phyloP scores from a whole-genome alignment of 768 basidiomycete genomes.

The Dioszegia hungarica region DNA sequence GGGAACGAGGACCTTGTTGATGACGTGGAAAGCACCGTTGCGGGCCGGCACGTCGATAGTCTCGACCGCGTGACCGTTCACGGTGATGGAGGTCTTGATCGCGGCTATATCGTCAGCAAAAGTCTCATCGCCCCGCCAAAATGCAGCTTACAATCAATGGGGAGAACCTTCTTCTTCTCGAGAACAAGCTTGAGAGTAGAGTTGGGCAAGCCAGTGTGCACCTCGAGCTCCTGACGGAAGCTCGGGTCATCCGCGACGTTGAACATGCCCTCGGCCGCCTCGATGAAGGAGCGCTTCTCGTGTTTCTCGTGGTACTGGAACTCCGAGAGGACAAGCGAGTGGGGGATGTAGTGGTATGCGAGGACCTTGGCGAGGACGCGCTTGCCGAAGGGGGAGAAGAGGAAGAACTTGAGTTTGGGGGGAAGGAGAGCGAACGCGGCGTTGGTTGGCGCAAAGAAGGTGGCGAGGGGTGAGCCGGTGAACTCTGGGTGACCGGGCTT shows the following conservation, averaged over 20 bases:
- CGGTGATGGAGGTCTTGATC: slow-evolving; percentile 44
- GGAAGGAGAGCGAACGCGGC: slow-evolving; percentile 53
- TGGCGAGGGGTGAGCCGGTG: slow-evolving; percentile 39
- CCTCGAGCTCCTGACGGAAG: slow-evolving; percentile 42
- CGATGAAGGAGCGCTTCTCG: slow-evolving; percentile 11
- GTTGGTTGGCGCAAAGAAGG: slow-evolving; percentile 49
- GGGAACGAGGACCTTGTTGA: slow-evolving; percentile 42
- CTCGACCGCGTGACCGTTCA: slow-evolving; percentile 47
- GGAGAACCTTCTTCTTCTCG: slow-evolving; percentile 52
- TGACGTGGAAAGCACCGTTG: slow-evolving; percentile 60
- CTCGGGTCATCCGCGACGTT: slow-evolving; percentile 35
- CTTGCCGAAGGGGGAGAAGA: slow-evolving; percentile 62
- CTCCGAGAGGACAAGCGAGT: slow-evolving; percentile 54
- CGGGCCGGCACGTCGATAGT: slow-evolving; percentile 55
- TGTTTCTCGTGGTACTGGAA: slow-evolving; percentile 37
- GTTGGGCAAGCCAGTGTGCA: slow-evolving; percentile 37
- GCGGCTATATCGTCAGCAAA: slow-evolving; percentile 4
- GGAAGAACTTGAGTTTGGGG: slow-evolving; percentile 54
- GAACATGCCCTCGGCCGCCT: slow-evolving; percentile 12
- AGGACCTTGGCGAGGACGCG: slow-evolving; percentile 56
- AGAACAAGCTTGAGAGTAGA: slow-evolving; percentile 53
- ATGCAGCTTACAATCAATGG: slow-evolving; percentile 37
- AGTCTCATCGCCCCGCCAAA: too few species aligned
- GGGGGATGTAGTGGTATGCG: slow-evolving; percentile 59
- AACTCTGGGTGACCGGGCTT: slow-evolving; percentile 41